phyloP scores from a whole-genome alignment of 371 early-diverging fungal genomes.

The Mucor lusitanicus region DNA sequence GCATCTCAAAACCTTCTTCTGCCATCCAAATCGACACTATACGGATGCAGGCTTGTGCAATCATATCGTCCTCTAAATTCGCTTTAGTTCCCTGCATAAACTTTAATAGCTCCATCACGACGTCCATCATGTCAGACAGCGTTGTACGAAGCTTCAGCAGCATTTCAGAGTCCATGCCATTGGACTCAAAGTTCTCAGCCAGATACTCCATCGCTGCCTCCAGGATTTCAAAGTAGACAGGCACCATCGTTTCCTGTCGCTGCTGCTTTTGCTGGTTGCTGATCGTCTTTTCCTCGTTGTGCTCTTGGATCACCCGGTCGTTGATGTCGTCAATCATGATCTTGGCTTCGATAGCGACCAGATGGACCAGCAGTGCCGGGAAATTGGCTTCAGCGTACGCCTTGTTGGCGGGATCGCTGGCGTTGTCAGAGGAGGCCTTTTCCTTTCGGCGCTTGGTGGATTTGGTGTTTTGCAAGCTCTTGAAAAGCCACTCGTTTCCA shows the following conservation, averaged over 20 bases:
- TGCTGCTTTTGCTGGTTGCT: constrained; percentile 20
- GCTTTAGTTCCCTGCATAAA: constrained; percentile 38
- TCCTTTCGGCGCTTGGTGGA: constrained; percentile 25
- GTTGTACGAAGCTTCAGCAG: constrained; percentile 42
- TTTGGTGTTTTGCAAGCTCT: constrained; percentile 31
- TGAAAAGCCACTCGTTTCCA: constrained; percentile 50
- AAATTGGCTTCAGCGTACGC: constrained; percentile 37
- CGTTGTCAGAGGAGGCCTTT: constrained; percentile 16
- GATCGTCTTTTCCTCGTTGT: constrained; percentile 18
- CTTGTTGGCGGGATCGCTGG: background rate
- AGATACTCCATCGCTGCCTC: constrained; percentile 48
- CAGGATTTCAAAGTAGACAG: constrained; percentile 48
- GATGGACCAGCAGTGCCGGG: constrained; percentile 46
- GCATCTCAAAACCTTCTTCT: constrained; percentile 47
- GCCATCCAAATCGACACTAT: constrained; percentile 48
- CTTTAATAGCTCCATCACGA: constrained; percentile 40
- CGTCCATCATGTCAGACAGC: constrained; percentile 45
- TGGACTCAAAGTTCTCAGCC: constrained; percentile 15
- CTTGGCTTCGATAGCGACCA: constrained; percentile 54
- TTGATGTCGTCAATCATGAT: constrained; percentile 53
- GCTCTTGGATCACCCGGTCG: constrained; percentile 26
- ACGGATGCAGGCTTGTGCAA: constrained; percentile 49
- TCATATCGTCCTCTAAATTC: constrained; percentile 31
- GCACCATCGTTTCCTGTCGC: constrained; percentile 42
- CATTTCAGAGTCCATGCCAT: constrained; percentile 45